phyloP scores from a whole-genome alignment of 2,329 filamentous ascomycete genomes.

The Aaosphaeria pasadenensis region DNA sequence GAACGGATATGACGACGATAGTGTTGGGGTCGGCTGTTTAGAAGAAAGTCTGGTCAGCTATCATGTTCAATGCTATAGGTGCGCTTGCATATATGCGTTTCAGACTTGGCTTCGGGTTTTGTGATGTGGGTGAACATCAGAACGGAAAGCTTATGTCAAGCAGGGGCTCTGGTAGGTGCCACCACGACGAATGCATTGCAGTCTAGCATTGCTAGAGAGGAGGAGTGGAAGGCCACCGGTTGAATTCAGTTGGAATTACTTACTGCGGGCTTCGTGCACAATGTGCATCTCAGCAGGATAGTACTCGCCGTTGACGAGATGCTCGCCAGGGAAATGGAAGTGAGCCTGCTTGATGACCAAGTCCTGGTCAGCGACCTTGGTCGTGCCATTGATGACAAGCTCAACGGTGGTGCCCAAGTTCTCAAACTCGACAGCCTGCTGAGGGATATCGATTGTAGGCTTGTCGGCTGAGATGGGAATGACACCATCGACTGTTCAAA shows the following conservation, averaged over 20 bases:
- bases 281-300: slow-evolving; percentile 55
- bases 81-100: not conserved
- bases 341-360: slow-evolving; percentile 56
- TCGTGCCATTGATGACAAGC: slow-evolving; percentile 52
- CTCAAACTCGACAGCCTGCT: slow-evolving; percentile 49
- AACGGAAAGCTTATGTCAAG: not conserved
- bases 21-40: slow-evolving; percentile 27
- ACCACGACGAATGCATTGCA: no score
- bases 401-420: slow-evolving; percentile 59
- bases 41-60: slow-evolving; percentile 1
- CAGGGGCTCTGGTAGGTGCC: no score
- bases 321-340: slow-evolving; percentile 61
- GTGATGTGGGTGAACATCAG: not conserved
- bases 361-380: slow-evolving; percentile 38
- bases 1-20: slow-evolving; percentile 41
- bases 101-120: no score
- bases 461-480: slow-evolving; percentile 27
- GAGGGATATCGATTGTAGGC: slow-evolving; percentile 39
- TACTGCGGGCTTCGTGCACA: slow-evolving; percentile 52
- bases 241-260: slow-evolving; percentile 7
- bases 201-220: slow-evolving; percentile 5
- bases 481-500: slow-evolving; percentile 19
- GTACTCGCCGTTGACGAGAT: slow-evolving; percentile 50
- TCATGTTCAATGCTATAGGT: slow-evolving; percentile 1
- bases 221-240: slow-evolving; percentile 1